A percentile compares a stretch with the other conserved stretches of the same genome.
These are phyloP conservation scores for Daldinia sp. DNA, from an alignment of 2,329 filamentous ascomycete genomes.

Conservation along the genomic window DNA sequence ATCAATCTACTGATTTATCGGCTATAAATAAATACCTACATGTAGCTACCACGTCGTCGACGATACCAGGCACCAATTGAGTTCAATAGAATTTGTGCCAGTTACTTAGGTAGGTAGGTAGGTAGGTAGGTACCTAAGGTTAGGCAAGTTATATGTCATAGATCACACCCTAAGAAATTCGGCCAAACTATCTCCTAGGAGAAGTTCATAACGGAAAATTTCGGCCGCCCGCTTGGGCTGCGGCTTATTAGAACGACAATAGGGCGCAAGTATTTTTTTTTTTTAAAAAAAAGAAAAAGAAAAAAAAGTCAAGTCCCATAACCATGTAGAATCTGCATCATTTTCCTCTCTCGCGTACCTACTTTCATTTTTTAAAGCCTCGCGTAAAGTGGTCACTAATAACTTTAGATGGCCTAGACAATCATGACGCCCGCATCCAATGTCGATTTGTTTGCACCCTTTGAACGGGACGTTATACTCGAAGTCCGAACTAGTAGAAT, in stretches of 20 bases:
- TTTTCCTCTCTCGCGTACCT: too few relatives aligned
- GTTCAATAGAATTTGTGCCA: neutral
- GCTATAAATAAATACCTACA: neutral
- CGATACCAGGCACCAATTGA: conserved; percentile 15
- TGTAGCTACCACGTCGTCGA: neutral
- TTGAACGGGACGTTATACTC: conserved; percentile 59
- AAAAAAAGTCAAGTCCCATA: too few relatives aligned
- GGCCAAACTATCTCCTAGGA: neutral
- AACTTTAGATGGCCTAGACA: conserved; percentile 16
- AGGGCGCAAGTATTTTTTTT: neutral
- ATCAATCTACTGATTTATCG: neutral
- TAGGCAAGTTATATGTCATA: neutral
- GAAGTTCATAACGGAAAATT: neutral
- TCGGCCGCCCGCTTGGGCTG: neutral
- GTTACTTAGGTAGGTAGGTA: neutral
- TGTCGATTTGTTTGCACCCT: conserved; percentile 53
- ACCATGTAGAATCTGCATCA: too few relatives aligned
- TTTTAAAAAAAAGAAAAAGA: too few relatives aligned
- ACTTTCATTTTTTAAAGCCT: neutral
- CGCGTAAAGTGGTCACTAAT: neutral
- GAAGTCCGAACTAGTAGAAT: conserved; percentile 66
- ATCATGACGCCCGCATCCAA: conserved; percentile 40
- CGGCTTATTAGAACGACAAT: neutral
- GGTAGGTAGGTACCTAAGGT: too few relatives aligned
- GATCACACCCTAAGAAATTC: neutral